A percentile compares a stretch with the other conserved stretches of the same genome.
These are phyloP conservation scores for Diplotaxis tenuifolia DNA, from an alignment of 345 rosid genomes.

Conservation along the genomic window DNA sequence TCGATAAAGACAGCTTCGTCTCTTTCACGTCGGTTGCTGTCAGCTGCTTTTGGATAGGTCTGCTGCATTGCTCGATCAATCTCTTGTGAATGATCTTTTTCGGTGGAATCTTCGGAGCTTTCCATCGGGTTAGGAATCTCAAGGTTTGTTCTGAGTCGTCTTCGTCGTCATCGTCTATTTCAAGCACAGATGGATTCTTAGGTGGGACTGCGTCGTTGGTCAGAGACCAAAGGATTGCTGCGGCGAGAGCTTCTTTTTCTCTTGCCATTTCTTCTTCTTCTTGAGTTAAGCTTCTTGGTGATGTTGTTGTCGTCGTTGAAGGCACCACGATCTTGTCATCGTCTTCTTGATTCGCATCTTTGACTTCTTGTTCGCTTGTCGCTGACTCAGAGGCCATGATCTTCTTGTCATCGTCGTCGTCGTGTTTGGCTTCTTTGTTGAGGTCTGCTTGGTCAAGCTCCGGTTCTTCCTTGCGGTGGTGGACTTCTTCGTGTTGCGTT, in stretches of 20 bases:
- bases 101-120: not conserved
- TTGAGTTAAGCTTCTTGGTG: not conserved
- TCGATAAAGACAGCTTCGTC: not conserved
- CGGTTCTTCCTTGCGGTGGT: not conserved
- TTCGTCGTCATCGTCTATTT: not conserved
- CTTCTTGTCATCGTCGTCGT: not conserved
- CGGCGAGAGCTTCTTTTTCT: not conserved
- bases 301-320: not conserved
- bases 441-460: not conserved
- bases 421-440: not conserved
- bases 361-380: not conserved
- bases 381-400: not conserved
- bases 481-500: not conserved
- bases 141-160: constrained; percentile 12
- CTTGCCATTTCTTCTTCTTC: not conserved
- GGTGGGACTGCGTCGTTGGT: no score
- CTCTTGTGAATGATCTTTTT: not conserved
- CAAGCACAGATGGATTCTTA: no score
- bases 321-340: not conserved
- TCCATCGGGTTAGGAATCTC: not conserved
- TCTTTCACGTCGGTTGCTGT: constrained; percentile 6
- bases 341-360: not conserved
- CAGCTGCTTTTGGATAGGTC: constrained; percentile 8
- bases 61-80: not conserved
- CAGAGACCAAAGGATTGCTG: no score